Evolutionary conservation across 441 rosid species (phyloP), one percentile per base, ranked within the genome.

Genomic region (Capsella rubella): DNA sequence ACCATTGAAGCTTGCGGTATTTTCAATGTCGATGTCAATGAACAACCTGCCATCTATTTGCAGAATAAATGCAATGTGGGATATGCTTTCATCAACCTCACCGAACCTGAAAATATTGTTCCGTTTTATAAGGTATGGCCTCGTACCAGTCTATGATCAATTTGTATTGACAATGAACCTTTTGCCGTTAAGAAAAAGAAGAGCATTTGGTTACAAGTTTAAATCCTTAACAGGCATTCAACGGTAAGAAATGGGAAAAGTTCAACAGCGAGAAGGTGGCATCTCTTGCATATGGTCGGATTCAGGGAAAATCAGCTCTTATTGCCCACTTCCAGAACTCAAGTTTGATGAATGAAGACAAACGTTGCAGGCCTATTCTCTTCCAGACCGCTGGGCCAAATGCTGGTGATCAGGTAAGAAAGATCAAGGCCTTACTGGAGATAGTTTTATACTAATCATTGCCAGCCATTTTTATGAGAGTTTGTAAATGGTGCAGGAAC

Each of bases 191-290:
- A 28, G 29, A 62, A 28, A 28, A 43, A 18, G 4, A 46, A 53
- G 7, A 29, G 12, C 47, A 52, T 43, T 71, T 31, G 50, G 47
- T 68, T 61, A 68, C 69, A 53, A 35, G 49, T 75, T 64, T 58
- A 40, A 34, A 51, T 65, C 18, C 66, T 71, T 73, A 75, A 61
- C 84, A 89, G 94, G 94, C 90, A 71, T 89, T 89, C 74, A 87
- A 86, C 71, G 91, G 94, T 56, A 87, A 87, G 73, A 89, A 89
- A 68, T 89, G 91, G 94, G 94, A 89, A 68, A 89, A 89, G 77
- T 87, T 89, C 83, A 89, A 89, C 83, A 89, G 94, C 62, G 94
- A 89, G 81, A 89, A 89, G 84, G 94, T 89, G 67, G 94, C 94
- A 10, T 78, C 83, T 73, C 87, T 89, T 78, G 90, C 94, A 21